phyloP scores from a whole-genome alignment of 2,329 filamentous ascomycete genomes.

The Byssochlamys sp. region DNA sequence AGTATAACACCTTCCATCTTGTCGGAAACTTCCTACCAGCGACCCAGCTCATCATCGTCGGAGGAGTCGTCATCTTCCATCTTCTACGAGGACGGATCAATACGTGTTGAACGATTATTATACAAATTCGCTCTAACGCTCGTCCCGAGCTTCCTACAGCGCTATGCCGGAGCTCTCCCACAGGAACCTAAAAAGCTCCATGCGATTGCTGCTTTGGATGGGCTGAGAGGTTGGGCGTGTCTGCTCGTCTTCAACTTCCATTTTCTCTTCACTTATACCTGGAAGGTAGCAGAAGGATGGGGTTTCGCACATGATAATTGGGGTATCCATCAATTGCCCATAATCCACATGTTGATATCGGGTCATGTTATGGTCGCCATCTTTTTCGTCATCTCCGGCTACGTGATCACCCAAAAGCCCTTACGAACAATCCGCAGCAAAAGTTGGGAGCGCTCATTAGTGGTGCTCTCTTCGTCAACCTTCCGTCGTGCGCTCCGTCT shows the following conservation, averaged over 20 bases:
- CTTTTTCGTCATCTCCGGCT: conserved; percentile 42
- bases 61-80: background rate
- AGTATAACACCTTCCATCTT: background rate
- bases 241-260: conserved; percentile 40
- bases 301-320: conserved; percentile 33
- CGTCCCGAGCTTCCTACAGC: conserved; percentile 29
- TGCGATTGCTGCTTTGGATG: conserved; percentile 33
- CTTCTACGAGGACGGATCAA: background rate
- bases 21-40: background rate
- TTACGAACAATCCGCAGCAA: conserved; percentile 29
- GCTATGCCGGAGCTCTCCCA: conserved; percentile 21
- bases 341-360: conserved; percentile 34
- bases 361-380: conserved; percentile 41
- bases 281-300: conserved; percentile 31
- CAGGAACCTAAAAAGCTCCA: conserved; percentile 21
- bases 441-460: conserved; percentile 31
- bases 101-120: conserved; percentile 4
- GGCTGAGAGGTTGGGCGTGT: conserved; percentile 35
- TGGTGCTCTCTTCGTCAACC: conserved; percentile 33
- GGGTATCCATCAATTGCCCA: conserved; percentile 31
- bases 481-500: conserved; percentile 36
- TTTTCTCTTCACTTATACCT: conserved; percentile 36
- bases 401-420: conserved; percentile 37
- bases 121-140: conserved; percentile 19
- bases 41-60: background rate